A percentile compares a stretch with the other conserved stretches of the same genome.
These are phyloP conservation scores for Phytophthora foliorum DNA, from an alignment of 352 stramenopile genomes.

Conservation along the genomic window DNA sequence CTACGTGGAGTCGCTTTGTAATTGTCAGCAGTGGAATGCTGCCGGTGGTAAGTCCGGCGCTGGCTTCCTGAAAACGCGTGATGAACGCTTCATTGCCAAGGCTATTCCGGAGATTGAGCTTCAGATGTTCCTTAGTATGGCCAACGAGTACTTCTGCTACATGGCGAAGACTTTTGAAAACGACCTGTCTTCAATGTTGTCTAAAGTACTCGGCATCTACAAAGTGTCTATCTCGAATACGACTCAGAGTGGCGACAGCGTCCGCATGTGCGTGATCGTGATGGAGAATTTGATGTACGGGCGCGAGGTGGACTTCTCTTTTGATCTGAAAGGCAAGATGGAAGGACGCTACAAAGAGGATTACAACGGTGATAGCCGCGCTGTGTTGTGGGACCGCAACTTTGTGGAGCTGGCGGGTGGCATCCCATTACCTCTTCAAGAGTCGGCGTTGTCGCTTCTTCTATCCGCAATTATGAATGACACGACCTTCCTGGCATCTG, in stretches of 20 bases:
- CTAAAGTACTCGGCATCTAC: constrained; percentile 90
- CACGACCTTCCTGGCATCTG: constrained; percentile 84
- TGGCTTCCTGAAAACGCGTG: constrained; percentile 87
- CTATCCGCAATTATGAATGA: constrained; percentile 89
- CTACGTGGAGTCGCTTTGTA: constrained; percentile 88
- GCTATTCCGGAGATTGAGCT: constrained; percentile 89
- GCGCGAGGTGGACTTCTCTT: constrained; percentile 87
- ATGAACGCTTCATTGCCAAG: constrained; percentile 91
- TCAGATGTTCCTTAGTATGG: constrained; percentile 92
- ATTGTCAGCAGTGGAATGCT: constrained; percentile 89
- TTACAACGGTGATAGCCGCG: constrained; percentile 39
- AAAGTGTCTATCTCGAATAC: constrained; percentile 81
- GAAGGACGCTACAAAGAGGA: constrained; percentile 80
- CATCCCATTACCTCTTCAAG: constrained; percentile 85
- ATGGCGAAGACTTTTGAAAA: constrained; percentile 91
- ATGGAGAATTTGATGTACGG: constrained; percentile 93
- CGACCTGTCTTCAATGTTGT: constrained; percentile 89
- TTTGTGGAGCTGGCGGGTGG: constrained; percentile 88
- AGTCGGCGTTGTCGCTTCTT: constrained; percentile 84
- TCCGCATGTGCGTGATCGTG: constrained; percentile 88
- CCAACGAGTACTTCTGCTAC: constrained; percentile 91
- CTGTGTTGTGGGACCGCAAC: constrained; percentile 89
- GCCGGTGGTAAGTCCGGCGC: constrained; percentile 89
- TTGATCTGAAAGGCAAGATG: constrained; percentile 92
- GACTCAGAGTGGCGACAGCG: constrained; percentile 53